Evolutionary conservation across 805 yeast species (phyloP).

Genomic region (Spathaspora sp.): DNA sequence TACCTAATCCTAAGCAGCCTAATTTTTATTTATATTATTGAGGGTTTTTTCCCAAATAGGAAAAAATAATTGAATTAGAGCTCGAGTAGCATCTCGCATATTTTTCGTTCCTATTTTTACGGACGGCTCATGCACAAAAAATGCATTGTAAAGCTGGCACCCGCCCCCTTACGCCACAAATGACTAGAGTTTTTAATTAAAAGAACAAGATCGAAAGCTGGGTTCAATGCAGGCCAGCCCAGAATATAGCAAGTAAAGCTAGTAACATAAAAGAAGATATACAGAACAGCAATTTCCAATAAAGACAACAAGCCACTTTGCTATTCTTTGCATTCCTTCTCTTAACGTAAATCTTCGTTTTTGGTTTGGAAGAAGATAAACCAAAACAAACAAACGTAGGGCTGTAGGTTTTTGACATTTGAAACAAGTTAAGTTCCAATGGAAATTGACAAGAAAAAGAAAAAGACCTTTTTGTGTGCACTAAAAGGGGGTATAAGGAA

Average conservation of each 20-base stretch:
- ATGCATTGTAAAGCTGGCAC: background rate
- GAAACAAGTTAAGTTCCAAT: background rate
- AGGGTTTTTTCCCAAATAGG: background rate
- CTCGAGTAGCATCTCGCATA: background rate
- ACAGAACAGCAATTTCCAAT: too few species aligned
- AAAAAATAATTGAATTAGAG: background rate
- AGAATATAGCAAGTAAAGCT: too few species aligned
- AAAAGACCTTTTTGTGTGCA: background rate
- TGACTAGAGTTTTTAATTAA: background rate
- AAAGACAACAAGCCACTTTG: background rate
- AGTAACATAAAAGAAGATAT: too few species aligned
- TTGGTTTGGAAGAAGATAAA: background rate
- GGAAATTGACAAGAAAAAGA: background rate
- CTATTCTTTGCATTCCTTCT: background rate
- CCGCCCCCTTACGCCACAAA: background rate
- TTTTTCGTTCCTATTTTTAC: background rate
- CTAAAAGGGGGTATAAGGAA: background rate
- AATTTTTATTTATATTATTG: background rate
- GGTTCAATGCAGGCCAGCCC: too few species aligned
- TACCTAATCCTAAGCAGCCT: too few species aligned
- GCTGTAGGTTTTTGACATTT: background rate
- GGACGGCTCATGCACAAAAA: background rate
- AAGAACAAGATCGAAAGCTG: too few species aligned
- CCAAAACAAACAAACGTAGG: background rate
- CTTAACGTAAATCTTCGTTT: background rate